These are phyloP conservation scores for Amylostereum areolatum DNA, from an alignment of 1,284 basidiomycete species.

Conservation along the genomic window DNA sequence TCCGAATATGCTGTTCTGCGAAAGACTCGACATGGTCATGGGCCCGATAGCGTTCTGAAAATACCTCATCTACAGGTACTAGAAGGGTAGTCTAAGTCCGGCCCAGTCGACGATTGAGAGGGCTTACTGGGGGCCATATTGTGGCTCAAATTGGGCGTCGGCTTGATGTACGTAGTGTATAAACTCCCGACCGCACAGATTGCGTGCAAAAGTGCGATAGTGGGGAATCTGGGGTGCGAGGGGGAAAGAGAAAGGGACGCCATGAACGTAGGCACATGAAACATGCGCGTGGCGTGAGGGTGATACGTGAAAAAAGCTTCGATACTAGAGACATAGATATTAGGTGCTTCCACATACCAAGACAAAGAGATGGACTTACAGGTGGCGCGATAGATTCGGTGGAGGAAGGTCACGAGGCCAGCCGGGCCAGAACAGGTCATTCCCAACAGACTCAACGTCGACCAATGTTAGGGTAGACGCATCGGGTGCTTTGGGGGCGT, in stretches of 20 bases:
- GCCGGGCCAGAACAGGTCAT: conserved; percentile 38
- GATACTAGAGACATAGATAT: conserved; percentile 35
- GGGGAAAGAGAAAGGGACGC: conserved; percentile 57
- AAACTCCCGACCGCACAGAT: conserved; percentile 71
- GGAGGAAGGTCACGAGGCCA: conserved; percentile 62
- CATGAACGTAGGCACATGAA: conserved; percentile 62
- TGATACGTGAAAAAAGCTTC: conserved; percentile 71
- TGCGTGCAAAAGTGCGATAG: conserved; percentile 60
- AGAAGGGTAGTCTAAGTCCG: neutral
- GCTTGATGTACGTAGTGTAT: conserved; percentile 54
- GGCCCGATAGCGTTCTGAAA: conserved; percentile 37
- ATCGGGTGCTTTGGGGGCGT: neutral
- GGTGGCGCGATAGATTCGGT: conserved; percentile 52
- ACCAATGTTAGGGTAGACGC: neutral
- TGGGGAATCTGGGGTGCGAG: conserved; percentile 67
- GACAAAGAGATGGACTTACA: conserved; percentile 37
- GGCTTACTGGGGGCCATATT: conserved; percentile 41
- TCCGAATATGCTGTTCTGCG: conserved; percentile 58
- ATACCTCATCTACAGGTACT: conserved; percentile 42
- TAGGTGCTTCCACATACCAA: neutral
- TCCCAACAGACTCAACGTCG: conserved; percentile 5
- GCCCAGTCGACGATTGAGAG: conserved; percentile 9
- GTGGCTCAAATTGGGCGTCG: conserved; percentile 38
- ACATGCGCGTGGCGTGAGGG: conserved; percentile 58
- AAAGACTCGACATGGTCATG: conserved; percentile 48